These are phyloP conservation scores for Zygoascus tannicola DNA, from an alignment of 805 yeast genomes.

Conservation along the genomic window DNA sequence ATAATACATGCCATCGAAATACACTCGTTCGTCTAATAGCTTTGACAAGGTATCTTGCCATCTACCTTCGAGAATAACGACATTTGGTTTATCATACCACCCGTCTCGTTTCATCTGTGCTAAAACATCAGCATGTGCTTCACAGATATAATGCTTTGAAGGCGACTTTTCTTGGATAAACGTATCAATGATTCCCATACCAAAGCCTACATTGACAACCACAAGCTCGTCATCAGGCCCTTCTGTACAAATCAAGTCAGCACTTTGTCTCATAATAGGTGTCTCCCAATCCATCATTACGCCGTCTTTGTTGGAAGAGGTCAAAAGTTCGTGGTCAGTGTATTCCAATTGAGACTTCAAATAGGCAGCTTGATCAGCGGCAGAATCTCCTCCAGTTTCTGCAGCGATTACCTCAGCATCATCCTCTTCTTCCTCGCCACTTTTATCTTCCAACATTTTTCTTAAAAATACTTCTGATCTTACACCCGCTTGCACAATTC, in stretches of 20 bases:
- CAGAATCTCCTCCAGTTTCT: constrained; percentile 19
- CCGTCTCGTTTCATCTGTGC: constrained; percentile 60
- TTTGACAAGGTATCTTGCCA: constrained; percentile 81
- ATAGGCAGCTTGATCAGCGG: constrained; percentile 46
- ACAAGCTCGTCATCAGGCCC: constrained; percentile 14
- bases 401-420: constrained; percentile 17
- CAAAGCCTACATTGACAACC: constrained; percentile 84
- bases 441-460: constrained; percentile 45
- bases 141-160: constrained; percentile 74
- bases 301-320: constrained; percentile 70
- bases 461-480: constrained; percentile 77
- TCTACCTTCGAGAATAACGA: constrained; percentile 71
- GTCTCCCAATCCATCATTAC: constrained; percentile 98
- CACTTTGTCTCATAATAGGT: constrained; percentile 70
- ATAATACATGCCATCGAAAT: constrained; percentile 84
- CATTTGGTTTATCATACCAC: constrained; percentile 70
- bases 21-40: constrained; percentile 54
- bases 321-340: constrained; percentile 56
- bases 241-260: constrained; percentile 54
- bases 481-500: constrained; percentile 74
- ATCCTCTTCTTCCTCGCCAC: constrained; percentile 14
- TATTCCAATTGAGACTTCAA: constrained; percentile 60
- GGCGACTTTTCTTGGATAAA: constrained; percentile 57
- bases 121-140: constrained; percentile 91
- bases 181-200: constrained; percentile 91